phyloP scores from a whole-genome alignment of 2,329 filamentous ascomycete genomes.

The Metarhizium album region DNA sequence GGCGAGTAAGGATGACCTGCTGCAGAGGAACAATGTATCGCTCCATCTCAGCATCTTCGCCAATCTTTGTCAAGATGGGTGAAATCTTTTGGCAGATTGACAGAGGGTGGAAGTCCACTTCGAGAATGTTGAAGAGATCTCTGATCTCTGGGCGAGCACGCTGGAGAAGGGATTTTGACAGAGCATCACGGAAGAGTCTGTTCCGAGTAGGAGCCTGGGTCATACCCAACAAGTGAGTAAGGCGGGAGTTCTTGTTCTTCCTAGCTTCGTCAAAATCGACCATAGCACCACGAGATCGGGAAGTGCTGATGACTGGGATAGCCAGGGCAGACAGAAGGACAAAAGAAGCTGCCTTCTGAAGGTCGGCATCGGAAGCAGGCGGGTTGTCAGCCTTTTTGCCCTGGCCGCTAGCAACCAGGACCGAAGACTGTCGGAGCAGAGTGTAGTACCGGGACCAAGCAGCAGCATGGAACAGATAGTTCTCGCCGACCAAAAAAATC shows the following conservation, averaged over 20 bases:
- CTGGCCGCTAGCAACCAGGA: constrained; percentile 71
- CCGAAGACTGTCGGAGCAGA: constrained; percentile 81
- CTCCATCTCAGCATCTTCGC: constrained; percentile 88
- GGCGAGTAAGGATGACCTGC: constrained; percentile 93
- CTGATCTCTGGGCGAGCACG: constrained; percentile 90
- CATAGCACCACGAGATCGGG: constrained; percentile 86
- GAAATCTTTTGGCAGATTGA: constrained; percentile 99
- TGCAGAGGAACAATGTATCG: constrained; percentile 93
- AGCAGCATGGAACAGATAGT: constrained; percentile 97
- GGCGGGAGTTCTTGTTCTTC: constrained; percentile 97
- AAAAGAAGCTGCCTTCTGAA: constrained; percentile 90
- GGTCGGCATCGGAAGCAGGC: constrained; percentile 74
- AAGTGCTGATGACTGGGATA: constrained; percentile 99
- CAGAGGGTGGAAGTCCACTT: constrained; percentile 97
- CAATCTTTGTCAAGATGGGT: constrained; percentile 88
- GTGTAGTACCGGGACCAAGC: constrained; percentile 98
- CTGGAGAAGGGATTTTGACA: constrained; percentile 89
- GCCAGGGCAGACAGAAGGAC: constrained; percentile 89
- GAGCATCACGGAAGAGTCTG: constrained; percentile 87
- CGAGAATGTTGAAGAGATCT: constrained; percentile 95
- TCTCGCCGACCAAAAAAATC: constrained; percentile 98
- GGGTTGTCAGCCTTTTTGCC: constrained; percentile 93
- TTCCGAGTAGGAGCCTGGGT: constrained; percentile 76
- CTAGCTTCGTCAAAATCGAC: constrained; percentile 93
- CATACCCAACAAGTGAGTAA: constrained; percentile 95